Conservation (phyloP, 495 filamentous ascomycete species). For the Trichoderma erinaceum region DNA sequence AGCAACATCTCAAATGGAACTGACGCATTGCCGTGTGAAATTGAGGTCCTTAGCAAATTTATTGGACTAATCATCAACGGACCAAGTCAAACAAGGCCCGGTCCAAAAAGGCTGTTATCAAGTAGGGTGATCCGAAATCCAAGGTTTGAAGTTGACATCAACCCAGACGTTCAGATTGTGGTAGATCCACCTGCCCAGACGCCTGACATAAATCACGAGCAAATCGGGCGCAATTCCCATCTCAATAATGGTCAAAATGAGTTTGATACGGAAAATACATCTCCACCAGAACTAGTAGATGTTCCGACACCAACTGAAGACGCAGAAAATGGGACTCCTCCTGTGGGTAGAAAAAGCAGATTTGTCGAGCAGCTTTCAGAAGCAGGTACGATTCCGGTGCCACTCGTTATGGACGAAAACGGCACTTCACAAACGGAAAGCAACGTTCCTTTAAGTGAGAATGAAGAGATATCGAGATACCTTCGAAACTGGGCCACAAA, state of each 20-base stretch:
- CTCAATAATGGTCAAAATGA: neutral
- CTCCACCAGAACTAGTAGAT: neutral
- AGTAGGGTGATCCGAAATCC: neutral
- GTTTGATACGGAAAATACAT: neutral
- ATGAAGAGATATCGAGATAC: neutral
- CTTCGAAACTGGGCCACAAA: neutral
- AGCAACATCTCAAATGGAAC: neutral
- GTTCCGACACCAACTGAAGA: neutral
- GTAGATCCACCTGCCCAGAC: too few relatives aligned
- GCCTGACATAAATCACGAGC: too few relatives aligned
- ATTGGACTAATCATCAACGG: neutral
- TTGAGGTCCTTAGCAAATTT: neutral
- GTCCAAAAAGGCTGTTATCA: neutral
- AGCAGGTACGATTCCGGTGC: slow-evolving; percentile 15
- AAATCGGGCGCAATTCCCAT: neutral
- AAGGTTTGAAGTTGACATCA: too few relatives aligned
- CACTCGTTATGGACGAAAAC: slow-evolving; percentile 14
- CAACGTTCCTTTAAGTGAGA: neutral
- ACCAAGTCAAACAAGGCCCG: neutral
- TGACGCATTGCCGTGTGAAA: neutral
- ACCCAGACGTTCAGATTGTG: too few relatives aligned
- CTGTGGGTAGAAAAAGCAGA: slow-evolving; percentile 9
- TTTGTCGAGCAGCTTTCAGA: slow-evolving; percentile 11
- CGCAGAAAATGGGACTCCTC: neutral
- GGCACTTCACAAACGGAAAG: neutral